These are phyloP conservation scores for Xerocomellus chrysenteron DNA, from an alignment of 768 basidiomycete genomes.

Conservation along the genomic window DNA sequence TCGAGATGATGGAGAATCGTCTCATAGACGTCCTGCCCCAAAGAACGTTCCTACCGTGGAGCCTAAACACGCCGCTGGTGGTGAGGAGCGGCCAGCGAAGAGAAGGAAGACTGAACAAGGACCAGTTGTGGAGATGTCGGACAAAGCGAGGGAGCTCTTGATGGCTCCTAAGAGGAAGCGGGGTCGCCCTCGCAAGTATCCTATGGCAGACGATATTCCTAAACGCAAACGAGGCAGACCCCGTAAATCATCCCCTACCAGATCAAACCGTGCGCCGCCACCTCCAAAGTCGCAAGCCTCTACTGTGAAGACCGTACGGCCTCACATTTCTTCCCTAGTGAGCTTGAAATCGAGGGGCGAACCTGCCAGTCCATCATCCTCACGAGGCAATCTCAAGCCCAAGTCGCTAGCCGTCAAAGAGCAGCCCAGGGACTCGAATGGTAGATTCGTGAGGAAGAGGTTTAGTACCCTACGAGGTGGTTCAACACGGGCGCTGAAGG, in stretches of 20 bases:
- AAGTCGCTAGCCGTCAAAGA: constrained; percentile 45
- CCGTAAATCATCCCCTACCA: constrained; percentile 28
- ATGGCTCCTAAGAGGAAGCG: constrained; percentile 33
- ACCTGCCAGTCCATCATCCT: constrained; percentile 24
- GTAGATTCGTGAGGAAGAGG: constrained; percentile 41
- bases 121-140: constrained; percentile 31
- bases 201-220: constrained; percentile 29
- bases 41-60: constrained; percentile 52
- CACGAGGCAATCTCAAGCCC: constrained; percentile 31
- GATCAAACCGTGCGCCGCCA: constrained; percentile 9
- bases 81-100: constrained; percentile 45
- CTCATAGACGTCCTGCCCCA: constrained; percentile 49
- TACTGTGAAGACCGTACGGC: constrained; percentile 12
- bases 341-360: constrained; percentile 24
- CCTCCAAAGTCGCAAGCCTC: constrained; percentile 6
- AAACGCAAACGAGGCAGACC: constrained; percentile 38
- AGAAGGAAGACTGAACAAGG: constrained; percentile 45
- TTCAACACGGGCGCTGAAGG: constrained; percentile 41
- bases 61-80: constrained; percentile 50
- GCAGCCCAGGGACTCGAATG: constrained; percentile 62
- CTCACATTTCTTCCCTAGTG: constrained; percentile 17
- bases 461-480: constrained; percentile 20
- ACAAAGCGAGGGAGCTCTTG: constrained; percentile 34
- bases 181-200: constrained; percentile 36
- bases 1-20: constrained; percentile 42